These are phyloP conservation scores for Corylus americana DNA, from an alignment of 306 rosid species.

Conservation along the genomic window DNA sequence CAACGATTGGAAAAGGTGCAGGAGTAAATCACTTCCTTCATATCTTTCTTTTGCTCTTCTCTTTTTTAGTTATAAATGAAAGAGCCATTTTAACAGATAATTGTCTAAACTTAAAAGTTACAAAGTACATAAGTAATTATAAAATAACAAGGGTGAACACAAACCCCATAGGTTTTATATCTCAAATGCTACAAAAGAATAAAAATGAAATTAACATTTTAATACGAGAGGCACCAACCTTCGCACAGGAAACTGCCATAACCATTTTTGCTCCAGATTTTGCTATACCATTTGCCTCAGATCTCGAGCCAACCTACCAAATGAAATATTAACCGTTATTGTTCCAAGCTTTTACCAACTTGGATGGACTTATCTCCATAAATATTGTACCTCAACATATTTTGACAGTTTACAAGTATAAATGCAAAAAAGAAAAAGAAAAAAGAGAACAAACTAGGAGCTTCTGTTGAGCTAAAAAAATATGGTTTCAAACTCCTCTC, in stretches of 20 bases:
- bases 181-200: neutral
- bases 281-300: slow-evolving; percentile 95
- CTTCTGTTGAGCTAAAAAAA: slow-evolving; percentile 9
- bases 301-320: slow-evolving; percentile 87
- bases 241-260: slow-evolving; percentile 98
- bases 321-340: slow-evolving; percentile 10
- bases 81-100: neutral
- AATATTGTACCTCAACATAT: neutral
- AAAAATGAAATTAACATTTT: neutral
- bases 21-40: slow-evolving; percentile 6
- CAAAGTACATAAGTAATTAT: neutral
- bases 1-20: slow-evolving; percentile 23
- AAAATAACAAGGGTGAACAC: neutral
- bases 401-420: neutral
- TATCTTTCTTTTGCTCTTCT: neutral
- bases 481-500: neutral
- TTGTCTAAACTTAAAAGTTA: neutral
- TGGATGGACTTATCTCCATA: slow-evolving; percentile 5
- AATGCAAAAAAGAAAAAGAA: neutral
- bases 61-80: neutral
- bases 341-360: slow-evolving; percentile 28
- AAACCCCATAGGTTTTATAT: neutral
- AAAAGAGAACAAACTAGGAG: neutral
- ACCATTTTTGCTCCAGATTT: slow-evolving; percentile 99
- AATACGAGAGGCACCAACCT: slow-evolving; percentile 49